Percentiles rank a stretch among this genome's conserved stretches.
Evolutionary conservation across 2,329 filamentous ascomycete genomes (phyloP).

Genomic region (Blastomyces parvus): DNA sequence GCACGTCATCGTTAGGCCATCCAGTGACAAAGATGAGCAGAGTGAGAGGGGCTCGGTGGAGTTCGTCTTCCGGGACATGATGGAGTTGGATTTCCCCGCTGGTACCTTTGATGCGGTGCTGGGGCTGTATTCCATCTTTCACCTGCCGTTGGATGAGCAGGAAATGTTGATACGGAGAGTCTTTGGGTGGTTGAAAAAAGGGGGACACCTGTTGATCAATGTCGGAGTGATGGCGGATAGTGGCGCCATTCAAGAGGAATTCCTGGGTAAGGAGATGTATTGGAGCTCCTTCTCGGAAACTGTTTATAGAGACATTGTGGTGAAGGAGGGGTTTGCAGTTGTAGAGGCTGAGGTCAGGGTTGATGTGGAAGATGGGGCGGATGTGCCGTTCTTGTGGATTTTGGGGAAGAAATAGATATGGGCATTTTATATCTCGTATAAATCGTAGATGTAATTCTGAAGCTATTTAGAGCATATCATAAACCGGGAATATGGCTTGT

Average conservation of each 20-base stretch:
- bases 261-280: constrained; percentile 1
- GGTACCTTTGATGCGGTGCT: constrained; percentile 41
- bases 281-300: neutral
- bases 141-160: constrained; percentile 47
- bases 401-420: constrained; percentile 2
- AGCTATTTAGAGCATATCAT: too few relatives aligned
- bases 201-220: constrained; percentile 43
- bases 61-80: constrained; percentile 36
- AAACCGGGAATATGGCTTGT: too few relatives aligned
- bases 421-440: neutral
- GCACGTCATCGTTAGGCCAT: constrained; percentile 15
- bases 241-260: constrained; percentile 19
- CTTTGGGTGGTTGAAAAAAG: constrained; percentile 42
- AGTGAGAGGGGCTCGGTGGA: constrained; percentile 13
- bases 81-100: constrained; percentile 26
- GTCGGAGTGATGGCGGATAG: constrained; percentile 34
- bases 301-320: constrained; percentile 25
- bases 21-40: neutral
- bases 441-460: too few relatives aligned
- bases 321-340: constrained; percentile 22
- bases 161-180: constrained; percentile 34
- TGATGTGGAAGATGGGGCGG: constrained; percentile 18
- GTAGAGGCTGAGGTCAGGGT: constrained; percentile 18
- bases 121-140: constrained; percentile 48
- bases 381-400: constrained; percentile 7